A percentile compares a stretch with the other conserved stretches of the same genome.
phyloP scores from a whole-genome alignment of 2,329 filamentous ascomycete species.

The Colletotrichum eremochloae region DNA sequence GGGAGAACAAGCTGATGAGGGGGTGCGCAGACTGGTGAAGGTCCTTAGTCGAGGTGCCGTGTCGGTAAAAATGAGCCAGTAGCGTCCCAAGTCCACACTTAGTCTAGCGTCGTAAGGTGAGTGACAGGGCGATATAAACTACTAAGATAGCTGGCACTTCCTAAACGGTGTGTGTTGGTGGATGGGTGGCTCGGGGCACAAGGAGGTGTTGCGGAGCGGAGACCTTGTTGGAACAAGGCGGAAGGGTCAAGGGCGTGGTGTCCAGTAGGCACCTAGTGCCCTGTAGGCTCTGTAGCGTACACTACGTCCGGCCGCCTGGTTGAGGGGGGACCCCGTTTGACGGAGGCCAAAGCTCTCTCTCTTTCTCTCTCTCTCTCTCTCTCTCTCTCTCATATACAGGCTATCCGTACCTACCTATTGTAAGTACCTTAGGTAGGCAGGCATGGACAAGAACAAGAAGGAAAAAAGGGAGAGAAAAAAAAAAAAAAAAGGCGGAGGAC shows the following conservation, averaged over 20 bases:
- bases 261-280: neutral
- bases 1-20: neutral
- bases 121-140: constrained; percentile 19
- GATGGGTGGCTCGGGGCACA: constrained; percentile 18
- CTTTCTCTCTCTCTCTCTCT: neutral
- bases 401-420: neutral
- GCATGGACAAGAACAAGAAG: neutral
- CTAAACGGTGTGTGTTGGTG: constrained; percentile 2
- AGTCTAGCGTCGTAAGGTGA: constrained; percentile 19
- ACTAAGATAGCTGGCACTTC: neutral
- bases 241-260: neutral
- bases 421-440: neutral
- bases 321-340: neutral
- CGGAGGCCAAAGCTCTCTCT: neutral
- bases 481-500: neutral
- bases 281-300: neutral
- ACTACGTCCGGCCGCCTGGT: neutral
- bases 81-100: constrained; percentile 7
- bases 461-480: neutral
- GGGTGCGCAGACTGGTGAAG: constrained; percentile 27
- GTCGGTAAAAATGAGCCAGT: constrained; percentile 25
- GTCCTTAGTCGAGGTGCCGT: constrained; percentile 16
- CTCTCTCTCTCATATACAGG: neutral
- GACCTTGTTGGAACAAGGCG: neutral
- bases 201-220: constrained; percentile 19